Evolutionary conservation across 78 protist species (phyloP), one percentile per base, ranked within the genome.

Genomic region (Pigoraptor vietnamica): DNA sequence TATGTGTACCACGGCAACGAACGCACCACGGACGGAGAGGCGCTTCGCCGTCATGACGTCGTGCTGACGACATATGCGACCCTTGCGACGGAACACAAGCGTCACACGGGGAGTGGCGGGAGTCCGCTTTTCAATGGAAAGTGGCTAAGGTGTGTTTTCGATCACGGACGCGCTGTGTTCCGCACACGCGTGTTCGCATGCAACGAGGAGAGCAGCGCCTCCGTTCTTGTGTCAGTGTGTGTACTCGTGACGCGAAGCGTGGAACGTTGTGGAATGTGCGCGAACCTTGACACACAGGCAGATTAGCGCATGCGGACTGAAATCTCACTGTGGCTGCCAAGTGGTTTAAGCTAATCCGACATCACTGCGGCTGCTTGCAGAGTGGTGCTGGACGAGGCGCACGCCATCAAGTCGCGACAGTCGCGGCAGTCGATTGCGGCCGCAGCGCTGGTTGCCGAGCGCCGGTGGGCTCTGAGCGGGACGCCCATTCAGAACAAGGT

Each of bases 401-500:
- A 86, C 40, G 2, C 39, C n/a, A 86, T 86, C 40, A 86, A 86
- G 88, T 37, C 55, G 34, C 88, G 39, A 21, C 9, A 10, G 23
- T 1, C 88, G 14, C 23, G 37, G 40, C 88, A 86, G 40, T 86
- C 88, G 33, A 2, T 37, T 9, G 88, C 88, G 34, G 40, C 88
- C 19, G 23, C 23, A 1, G 86, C 86, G 2, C 21, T 81, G 21
- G 35, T 21, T 2, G 94, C 94, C 21, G 86, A 89, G 39, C 23
- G 37, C 32, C 38, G 91, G 23, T 96, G 98, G 98, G 92, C 92
- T 40, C 39, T 95, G 56, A 79, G 95, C 1, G 98, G 98, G 6
- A 96, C 98, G 14, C 97, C 97, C 23, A 90, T 95, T 24, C 96
- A 95, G 82, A 96, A 96, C 88, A 88, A 48, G 14, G 67, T 48